Conservation (phyloP, 805 yeast species). For the Cyberlindnera suaveolens region DNA sequence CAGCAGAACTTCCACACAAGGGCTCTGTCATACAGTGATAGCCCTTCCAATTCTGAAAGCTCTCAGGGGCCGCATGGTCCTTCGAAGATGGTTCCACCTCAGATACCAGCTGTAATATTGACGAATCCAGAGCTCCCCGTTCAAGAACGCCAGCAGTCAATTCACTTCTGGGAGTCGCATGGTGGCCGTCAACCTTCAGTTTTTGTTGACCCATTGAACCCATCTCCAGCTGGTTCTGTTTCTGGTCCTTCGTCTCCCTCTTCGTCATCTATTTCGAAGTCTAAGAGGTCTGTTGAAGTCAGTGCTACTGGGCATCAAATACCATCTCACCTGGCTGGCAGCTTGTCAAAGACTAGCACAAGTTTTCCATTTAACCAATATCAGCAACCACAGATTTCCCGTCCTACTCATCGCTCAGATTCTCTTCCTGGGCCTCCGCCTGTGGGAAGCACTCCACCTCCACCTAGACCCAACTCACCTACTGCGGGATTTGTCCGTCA, state of each 20-base stretch:
- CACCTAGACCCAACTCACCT: neutral
- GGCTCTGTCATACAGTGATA: conserved; percentile 12
- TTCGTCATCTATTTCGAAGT: neutral
- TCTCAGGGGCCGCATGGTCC: too few relatives aligned
- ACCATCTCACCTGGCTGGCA: neutral
- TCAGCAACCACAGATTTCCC: neutral
- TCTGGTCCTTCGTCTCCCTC: neutral
- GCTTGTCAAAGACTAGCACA: neutral
- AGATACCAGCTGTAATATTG: too few relatives aligned
- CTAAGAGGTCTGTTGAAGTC: neutral
- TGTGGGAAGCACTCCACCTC: neutral
- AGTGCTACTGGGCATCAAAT: neutral
- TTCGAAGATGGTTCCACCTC: too few relatives aligned
- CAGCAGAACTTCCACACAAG: conserved; percentile 17
- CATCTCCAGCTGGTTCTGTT: conserved; percentile 10
- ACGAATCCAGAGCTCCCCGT: too few relatives aligned
- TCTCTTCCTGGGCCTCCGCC: neutral
- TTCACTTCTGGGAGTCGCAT: conserved; percentile 23
- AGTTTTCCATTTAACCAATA: neutral
- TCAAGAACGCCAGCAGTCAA: conserved; percentile 9
- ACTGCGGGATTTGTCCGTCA: neutral
- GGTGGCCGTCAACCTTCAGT: conserved; percentile 21
- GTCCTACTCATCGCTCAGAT: too few relatives aligned
- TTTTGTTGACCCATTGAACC: conserved; percentile 22
- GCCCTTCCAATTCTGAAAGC: neutral